Conservation (phyloP, 371 early-diverging fungal species). For the Sporodiniella umbellata region DNA sequence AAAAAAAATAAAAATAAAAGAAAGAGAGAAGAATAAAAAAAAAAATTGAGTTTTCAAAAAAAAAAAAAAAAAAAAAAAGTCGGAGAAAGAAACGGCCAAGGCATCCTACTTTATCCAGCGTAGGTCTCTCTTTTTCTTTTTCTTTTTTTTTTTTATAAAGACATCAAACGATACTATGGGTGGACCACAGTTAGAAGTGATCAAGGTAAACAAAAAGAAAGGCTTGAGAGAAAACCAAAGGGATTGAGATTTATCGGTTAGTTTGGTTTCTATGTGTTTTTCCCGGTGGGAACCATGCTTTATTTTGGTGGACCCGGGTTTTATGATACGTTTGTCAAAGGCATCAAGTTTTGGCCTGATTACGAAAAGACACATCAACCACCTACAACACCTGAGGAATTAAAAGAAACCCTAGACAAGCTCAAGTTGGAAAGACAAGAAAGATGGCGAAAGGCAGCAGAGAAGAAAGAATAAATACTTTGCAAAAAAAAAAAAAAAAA, state of each 20-base stretch:
- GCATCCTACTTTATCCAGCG: background rate
- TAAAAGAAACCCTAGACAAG: slow-evolving; percentile 31
- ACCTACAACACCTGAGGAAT: slow-evolving; percentile 44
- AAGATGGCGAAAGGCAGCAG: slow-evolving; percentile 42
- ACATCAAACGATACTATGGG: too few species aligned
- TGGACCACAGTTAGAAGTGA: slow-evolving; percentile 49
- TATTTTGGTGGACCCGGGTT: slow-evolving; percentile 57
- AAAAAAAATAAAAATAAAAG: slow-evolving; percentile 4
- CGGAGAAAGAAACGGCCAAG: background rate
- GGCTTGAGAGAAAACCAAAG: too few species aligned
- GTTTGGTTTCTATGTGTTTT: slow-evolving; percentile 58
- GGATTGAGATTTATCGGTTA: too few species aligned
- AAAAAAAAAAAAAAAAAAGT: background rate
- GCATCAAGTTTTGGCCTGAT: slow-evolving; percentile 52
- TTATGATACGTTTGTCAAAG: slow-evolving; percentile 47
- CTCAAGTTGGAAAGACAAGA: slow-evolving; percentile 46
- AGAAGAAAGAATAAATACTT: slow-evolving; percentile 11
- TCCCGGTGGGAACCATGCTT: slow-evolving; percentile 50
- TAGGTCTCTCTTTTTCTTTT: background rate
- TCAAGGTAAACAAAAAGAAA: slow-evolving; percentile 28
- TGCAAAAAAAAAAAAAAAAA: background rate
- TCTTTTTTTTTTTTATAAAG: background rate
- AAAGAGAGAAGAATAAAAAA: too few species aligned
- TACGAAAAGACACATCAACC: slow-evolving; percentile 45
- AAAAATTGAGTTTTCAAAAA: background rate